A percentile compares a stretch with the other conserved stretches of the same genome.
Evolutionary conservation across 176 grass and related monocot genomes (phyloP).

Genomic region (Triticum dicoccoides): DNA sequence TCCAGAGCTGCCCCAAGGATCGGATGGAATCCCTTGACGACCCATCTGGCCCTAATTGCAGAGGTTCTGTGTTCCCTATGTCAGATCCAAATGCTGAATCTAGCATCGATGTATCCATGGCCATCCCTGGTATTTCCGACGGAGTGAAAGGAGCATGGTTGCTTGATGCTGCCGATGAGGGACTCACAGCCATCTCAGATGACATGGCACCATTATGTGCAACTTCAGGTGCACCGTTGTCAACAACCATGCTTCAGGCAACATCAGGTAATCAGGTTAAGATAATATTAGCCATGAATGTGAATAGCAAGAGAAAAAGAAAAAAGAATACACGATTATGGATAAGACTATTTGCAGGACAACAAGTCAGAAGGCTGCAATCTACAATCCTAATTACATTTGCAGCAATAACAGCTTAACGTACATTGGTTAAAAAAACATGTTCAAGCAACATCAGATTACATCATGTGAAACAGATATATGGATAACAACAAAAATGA

Average conservation of each 20-base stretch:
- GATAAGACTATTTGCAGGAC: neutral
- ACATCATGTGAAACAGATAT: conserved; percentile 1
- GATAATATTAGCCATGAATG: neutral
- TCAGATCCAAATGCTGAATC: conserved; percentile 71
- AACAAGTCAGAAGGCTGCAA: neutral
- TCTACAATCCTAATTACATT: neutral
- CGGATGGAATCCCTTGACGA: conserved; percentile 75
- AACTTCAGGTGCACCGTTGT: conserved; percentile 45
- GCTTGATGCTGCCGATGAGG: conserved; percentile 83
- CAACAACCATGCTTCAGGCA: conserved; percentile 65
- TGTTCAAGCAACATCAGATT: conserved; percentile 10
- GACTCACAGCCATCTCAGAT: conserved; percentile 92
- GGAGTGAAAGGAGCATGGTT: conserved; percentile 88
- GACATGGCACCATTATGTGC: conserved; percentile 51
- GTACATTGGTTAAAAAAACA: neutral
- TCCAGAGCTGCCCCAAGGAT: conserved; percentile 93
- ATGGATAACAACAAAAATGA: conserved; percentile 21
- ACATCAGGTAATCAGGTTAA: neutral
- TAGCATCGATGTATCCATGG: conserved; percentile 73
- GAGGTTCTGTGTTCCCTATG: conserved; percentile 43
- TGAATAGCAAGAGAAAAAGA: neutral
- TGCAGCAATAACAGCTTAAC: neutral
- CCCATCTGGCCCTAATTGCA: conserved; percentile 80
- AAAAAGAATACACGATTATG: neutral
- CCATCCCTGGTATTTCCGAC: conserved; percentile 80